Evolutionary conservation across 495 filamentous ascomycete genomes (phyloP), one percentile per base, ranked within the genome.

Genomic region (Daldinia decipiens): DNA sequence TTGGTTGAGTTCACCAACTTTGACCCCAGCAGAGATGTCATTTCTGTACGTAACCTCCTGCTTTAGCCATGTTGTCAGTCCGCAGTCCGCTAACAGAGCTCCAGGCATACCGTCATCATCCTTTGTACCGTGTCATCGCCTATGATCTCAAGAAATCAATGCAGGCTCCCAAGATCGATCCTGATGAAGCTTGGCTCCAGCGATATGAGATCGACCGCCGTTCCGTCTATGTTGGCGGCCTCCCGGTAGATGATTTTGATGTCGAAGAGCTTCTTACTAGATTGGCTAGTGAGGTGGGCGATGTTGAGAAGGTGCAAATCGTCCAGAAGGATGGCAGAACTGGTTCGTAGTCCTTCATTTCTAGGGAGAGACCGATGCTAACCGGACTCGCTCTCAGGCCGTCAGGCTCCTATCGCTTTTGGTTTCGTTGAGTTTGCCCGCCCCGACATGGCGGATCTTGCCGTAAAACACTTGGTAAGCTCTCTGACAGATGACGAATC

Each of bases 361-460:
- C 47, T 29, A 15, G 27, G 31, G 19, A 26, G 13, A 8, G 5
- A 53, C 27, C 8, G 26, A 3, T 50, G 15, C 47, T 59, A 32
- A 66, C 65, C 40, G 27, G 63, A 40, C 47, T 5, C 31, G 57
- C 32, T 38, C 40, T 52, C 29, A 75, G 65, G 75, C 67, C 70
- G 54, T 21, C 78, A 65, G 43, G 29, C 62, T 19, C 67, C 75
- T 4, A 78, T 76, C 5, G 70, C 66, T n/a, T 89, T 88, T 68
- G 87, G 82, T 5, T 89, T 89, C 59, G 77, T 89, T 36, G 82
- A 86, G 71, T 89, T 82, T 60, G 45, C 67, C 11, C 67, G 71
- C 13, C 65, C 74, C 3, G 76, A 80, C 9, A 61, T 75, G 27
- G 84, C 82, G 5, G 68, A 77, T 38, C 12, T 56, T 8, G 86